Percentiles rank a stretch among this genome's conserved stretches.
Conservation (phyloP, 352 stramenopile species). For the Pythium brachiatum region DNA sequence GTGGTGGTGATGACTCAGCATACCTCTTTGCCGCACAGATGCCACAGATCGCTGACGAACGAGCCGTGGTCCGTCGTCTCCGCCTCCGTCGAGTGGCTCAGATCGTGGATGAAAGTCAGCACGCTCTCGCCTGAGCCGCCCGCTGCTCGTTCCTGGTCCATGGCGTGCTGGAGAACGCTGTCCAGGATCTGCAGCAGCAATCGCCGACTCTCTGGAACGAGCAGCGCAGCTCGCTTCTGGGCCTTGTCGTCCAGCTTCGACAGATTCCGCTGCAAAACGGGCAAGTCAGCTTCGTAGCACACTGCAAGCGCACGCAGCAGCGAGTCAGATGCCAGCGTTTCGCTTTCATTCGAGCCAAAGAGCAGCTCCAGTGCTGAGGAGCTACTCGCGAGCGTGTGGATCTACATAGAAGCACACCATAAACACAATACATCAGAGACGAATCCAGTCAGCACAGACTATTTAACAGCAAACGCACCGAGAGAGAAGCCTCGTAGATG, state of each 20-base stretch:
- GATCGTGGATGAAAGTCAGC: conserved; percentile 54
- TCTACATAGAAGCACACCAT: conserved; percentile 3
- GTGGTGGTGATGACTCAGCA: background rate
- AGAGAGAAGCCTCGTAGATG: conserved; percentile 46
- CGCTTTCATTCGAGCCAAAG: conserved; percentile 29
- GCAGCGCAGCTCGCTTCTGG: conserved; percentile 28
- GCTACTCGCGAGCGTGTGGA: conserved; percentile 28
- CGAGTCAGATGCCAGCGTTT: conserved; percentile 30
- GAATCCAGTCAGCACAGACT: background rate
- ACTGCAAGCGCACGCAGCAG: conserved; percentile 48
- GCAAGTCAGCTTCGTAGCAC: conserved; percentile 61
- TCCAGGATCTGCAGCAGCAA: conserved; percentile 40
- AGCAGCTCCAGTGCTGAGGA: conserved; percentile 23
- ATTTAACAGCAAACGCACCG: conserved; percentile 22
- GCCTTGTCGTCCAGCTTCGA: conserved; percentile 40
- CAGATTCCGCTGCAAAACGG: conserved; percentile 43
- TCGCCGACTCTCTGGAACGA: conserved; percentile 48
- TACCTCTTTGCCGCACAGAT: conserved; percentile 57
- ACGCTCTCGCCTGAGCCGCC: conserved; percentile 37
- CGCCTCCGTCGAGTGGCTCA: conserved; percentile 55
- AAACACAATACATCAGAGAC: background rate
- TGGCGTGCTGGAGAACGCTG: conserved; percentile 33
- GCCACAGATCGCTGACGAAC: conserved; percentile 72
- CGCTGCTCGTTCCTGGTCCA: conserved; percentile 29
- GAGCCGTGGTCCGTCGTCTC: conserved; percentile 57